Evolutionary conservation across 768 basidiomycete genomes (phyloP).

Genomic region (Suillus sp.): DNA sequence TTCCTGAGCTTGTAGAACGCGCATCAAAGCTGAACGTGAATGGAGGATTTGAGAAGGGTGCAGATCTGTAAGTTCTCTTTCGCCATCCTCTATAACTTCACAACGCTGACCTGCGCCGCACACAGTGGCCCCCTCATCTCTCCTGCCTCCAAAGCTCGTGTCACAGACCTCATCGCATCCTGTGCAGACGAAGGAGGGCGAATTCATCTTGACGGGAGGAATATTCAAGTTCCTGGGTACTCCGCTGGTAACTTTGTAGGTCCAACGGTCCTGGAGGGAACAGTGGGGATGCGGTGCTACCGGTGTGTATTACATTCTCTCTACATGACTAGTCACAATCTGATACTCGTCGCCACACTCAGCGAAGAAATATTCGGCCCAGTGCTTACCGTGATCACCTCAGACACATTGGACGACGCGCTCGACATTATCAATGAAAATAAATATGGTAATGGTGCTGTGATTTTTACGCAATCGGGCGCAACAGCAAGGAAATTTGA

Average conservation of each 20-base stretch:
- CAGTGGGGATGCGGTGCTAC: constrained; percentile 86
- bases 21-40: constrained; percentile 79
- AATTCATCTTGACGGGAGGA: constrained; percentile 85
- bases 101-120: constrained; percentile 2
- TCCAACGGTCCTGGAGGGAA: constrained; percentile 85
- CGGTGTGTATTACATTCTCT: constrained; percentile 49
- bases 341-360: not conserved
- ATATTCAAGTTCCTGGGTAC: constrained; percentile 66
- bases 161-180: constrained; percentile 73
- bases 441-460: constrained; percentile 90
- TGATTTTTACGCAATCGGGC: constrained; percentile 95
- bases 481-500: constrained; percentile 96
- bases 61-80: constrained; percentile 65
- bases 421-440: constrained; percentile 89
- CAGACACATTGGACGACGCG: constrained; percentile 87
- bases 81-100: constrained; percentile 10
- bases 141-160: constrained; percentile 76
- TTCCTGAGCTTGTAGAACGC: constrained; percentile 83
- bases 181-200: constrained; percentile 80
- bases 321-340: constrained; percentile 6
- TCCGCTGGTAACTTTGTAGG: constrained; percentile 93
- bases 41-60: constrained; percentile 86
- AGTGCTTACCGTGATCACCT: constrained; percentile 74
- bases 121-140: constrained; percentile 79
- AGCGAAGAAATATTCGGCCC: constrained; percentile 98